Conservation (phyloP, 352 stramenopile species). For the Phytophthora ohioensis region DNA sequence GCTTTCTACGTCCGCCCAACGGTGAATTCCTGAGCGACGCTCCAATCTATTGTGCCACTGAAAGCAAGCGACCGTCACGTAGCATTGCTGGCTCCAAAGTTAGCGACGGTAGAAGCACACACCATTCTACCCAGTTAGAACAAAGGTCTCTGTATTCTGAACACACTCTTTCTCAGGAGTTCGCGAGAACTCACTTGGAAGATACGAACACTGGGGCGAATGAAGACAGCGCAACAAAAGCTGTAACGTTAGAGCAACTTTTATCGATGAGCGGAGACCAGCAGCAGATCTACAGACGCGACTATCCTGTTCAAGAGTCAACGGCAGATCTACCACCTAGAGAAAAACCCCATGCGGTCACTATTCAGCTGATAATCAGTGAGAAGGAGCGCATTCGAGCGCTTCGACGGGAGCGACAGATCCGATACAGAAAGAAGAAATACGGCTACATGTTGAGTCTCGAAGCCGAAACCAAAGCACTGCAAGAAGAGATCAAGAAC, state of each 20-base stretch:
- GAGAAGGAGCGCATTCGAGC: slow-evolving; percentile 2
- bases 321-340: not conserved
- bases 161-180: not conserved
- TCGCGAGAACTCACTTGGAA: slow-evolving; percentile 2
- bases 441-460: slow-evolving; percentile 7
- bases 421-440: slow-evolving; percentile 27
- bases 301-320: not conserved
- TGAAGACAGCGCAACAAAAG: not conserved
- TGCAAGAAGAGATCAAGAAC: slow-evolving; percentile 4
- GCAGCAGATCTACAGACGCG: not conserved
- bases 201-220: not conserved
- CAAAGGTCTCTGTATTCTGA: not conserved
- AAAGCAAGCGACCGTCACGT: not conserved
- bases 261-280: not conserved
- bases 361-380: not conserved
- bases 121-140: not conserved
- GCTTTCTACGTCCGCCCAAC: not conserved
- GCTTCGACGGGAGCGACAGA: slow-evolving; percentile 12
- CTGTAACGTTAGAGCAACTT: too few relatives aligned
- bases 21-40: not conserved
- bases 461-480: not conserved
- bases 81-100: not conserved
- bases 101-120: not conserved
- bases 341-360: not conserved
- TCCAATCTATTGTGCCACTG: not conserved